These are phyloP conservation scores for Waltergamsia citrina DNA, from an alignment of 2,329 filamentous ascomycete species.

Conservation along the genomic window DNA sequence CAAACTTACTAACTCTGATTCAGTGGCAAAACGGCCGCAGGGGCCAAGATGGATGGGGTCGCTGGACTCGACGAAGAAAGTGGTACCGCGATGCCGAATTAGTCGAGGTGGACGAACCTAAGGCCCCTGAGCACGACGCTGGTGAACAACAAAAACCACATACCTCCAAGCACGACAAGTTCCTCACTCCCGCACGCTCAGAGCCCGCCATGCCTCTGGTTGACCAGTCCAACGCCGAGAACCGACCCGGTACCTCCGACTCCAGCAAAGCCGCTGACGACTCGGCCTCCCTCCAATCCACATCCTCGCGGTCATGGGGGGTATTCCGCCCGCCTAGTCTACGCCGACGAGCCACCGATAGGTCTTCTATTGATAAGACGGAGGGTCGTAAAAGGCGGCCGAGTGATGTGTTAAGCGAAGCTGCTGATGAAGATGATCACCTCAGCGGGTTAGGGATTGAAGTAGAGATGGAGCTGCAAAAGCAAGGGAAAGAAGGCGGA, in stretches of 20 bases:
- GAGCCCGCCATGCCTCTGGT: conserved; percentile 10
- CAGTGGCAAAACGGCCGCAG: conserved; percentile 86
- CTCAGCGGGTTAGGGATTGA: conserved; percentile 29
- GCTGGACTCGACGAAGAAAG: conserved; percentile 86
- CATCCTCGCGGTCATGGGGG: conserved; percentile 30
- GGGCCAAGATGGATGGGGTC: conserved; percentile 82
- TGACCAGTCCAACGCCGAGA: conserved; percentile 14
- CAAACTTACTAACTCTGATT: conserved; percentile 4
- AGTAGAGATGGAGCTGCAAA: conserved; percentile 43
- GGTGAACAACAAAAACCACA: conserved; percentile 17
- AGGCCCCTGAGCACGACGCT: conserved; percentile 23
- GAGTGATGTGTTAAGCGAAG: conserved; percentile 31
- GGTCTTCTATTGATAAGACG: conserved; percentile 10
- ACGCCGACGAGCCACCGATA: conserved; percentile 26
- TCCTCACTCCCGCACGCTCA: conserved; percentile 8
- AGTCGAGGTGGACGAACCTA: conserved; percentile 53
- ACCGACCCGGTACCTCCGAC: conserved; percentile 7
- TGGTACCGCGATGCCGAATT: conserved; percentile 97
- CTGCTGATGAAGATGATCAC: conserved; percentile 35
- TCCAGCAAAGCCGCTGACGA: conserved; percentile 24
- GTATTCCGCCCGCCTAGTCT: conserved; percentile 29
- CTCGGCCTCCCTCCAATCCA: conserved; percentile 34
- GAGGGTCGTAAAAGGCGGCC: conserved; percentile 20
- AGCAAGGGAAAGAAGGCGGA: conserved; percentile 41
- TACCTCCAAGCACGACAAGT: conserved; percentile 11